A percentile compares a stretch with the other conserved stretches of the same genome.
These are phyloP conservation scores for Aureobasidium melanogenum DNA, from an alignment of 2,329 filamentous ascomycete species.

Conservation along the genomic window DNA sequence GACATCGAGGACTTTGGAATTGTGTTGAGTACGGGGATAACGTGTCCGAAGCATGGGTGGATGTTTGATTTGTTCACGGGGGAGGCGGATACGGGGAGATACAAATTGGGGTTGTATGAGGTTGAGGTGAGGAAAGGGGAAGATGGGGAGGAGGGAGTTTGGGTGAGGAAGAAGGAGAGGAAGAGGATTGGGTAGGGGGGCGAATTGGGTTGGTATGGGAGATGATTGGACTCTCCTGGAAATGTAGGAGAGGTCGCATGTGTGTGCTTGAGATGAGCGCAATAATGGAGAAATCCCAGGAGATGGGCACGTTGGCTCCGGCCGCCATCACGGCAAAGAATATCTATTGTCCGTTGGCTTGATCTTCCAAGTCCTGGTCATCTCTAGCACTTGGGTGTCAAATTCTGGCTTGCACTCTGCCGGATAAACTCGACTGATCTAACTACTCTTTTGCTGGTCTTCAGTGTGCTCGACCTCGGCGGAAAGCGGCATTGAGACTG, in stretches of 20 bases:
- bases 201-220: too few relatives aligned
- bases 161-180: slow-evolving; percentile 28
- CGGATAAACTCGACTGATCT: background rate
- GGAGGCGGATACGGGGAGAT: slow-evolving; percentile 51
- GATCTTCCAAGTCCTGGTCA: too few relatives aligned
- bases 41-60: slow-evolving; percentile 63
- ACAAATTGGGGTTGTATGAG: slow-evolving; percentile 56
- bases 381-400: background rate
- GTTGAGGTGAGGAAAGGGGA: slow-evolving; percentile 38
- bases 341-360: background rate
- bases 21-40: slow-evolving; percentile 52
- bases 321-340: too few relatives aligned
- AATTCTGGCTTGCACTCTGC: too few relatives aligned
- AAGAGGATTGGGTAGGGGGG: slow-evolving; percentile 26
- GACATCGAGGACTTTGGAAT: slow-evolving; percentile 68
- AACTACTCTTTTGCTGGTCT: background rate
- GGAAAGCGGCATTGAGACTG: background rate
- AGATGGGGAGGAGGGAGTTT: slow-evolving; percentile 18
- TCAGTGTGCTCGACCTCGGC: background rate
- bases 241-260: too few relatives aligned
- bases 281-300: too few relatives aligned
- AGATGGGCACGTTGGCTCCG: too few relatives aligned
- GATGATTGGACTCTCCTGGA: too few relatives aligned
- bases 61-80: slow-evolving; percentile 61
- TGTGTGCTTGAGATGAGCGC: too few relatives aligned